Evolutionary conservation across 108 stramenopile genomes (phyloP).

Genomic region (Discostella pseudostelligera): DNA sequence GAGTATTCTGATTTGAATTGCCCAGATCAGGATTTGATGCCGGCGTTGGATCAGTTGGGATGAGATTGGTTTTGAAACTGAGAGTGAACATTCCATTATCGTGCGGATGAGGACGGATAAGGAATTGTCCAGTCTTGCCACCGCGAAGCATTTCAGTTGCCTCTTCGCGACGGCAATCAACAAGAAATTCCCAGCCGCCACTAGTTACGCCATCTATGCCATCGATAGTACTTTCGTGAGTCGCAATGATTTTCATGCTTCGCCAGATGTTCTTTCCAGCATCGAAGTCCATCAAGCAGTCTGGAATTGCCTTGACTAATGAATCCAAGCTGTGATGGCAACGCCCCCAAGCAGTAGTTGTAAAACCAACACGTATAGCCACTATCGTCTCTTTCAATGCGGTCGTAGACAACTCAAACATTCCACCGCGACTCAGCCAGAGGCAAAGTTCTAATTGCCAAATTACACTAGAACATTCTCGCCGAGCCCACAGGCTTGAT

Average conservation of each 20-base stretch:
- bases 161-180: slow-evolving; percentile 78
- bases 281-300: slow-evolving; percentile 69
- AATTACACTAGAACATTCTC: slow-evolving; percentile 49
- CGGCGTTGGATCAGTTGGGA: slow-evolving; percentile 45
- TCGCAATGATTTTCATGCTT: slow-evolving; percentile 71
- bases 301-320: slow-evolving; percentile 71
- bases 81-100: slow-evolving; percentile 88
- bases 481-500: slow-evolving; percentile 52
- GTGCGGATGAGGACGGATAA: slow-evolving; percentile 82
- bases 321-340: slow-evolving; percentile 66
- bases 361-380: slow-evolving; percentile 67
- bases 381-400: slow-evolving; percentile 72
- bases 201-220: slow-evolving; percentile 55
- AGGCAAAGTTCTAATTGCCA: slow-evolving; percentile 85
- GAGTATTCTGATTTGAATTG: slow-evolving; percentile 20
- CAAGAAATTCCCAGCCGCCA: slow-evolving; percentile 91
- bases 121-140: slow-evolving; percentile 65
- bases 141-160: slow-evolving; percentile 78
- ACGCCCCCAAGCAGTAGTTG: slow-evolving; percentile 67
- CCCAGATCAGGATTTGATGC: slow-evolving; percentile 31
- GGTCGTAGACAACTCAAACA: slow-evolving; percentile 57
- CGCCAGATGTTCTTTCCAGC: slow-evolving; percentile 73
- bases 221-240: slow-evolving; percentile 25
- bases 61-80: slow-evolving; percentile 84
- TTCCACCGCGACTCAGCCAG: slow-evolving; percentile 82